Conservation (phyloP, 2,329 filamentous ascomycete genomes). For the Coniella lustricola region DNA sequence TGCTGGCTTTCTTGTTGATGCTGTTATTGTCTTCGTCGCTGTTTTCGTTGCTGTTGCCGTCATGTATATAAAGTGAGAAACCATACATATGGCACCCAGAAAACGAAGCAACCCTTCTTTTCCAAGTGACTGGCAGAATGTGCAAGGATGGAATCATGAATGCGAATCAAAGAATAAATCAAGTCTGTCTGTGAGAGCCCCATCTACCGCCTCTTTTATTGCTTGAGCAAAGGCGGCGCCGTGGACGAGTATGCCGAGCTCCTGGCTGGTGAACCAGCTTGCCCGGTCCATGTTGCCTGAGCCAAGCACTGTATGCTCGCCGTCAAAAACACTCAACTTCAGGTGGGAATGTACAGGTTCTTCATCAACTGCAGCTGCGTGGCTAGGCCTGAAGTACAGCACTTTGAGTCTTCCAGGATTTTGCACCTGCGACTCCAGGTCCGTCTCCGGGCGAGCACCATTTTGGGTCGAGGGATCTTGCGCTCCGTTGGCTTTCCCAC, state of each 20-base stretch:
- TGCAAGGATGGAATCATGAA: too few species aligned
- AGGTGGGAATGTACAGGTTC: slow-evolving; percentile 70
- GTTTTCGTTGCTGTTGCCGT: too few species aligned
- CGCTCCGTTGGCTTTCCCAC: background rate
- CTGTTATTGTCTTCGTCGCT: too few species aligned
- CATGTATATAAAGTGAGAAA: too few species aligned
- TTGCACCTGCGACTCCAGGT: slow-evolving; percentile 36
- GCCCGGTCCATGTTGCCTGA: slow-evolving; percentile 81
- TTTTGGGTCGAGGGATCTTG: slow-evolving; percentile 23
- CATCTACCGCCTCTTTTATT: slow-evolving; percentile 25
- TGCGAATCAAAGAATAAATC: slow-evolving; percentile 23
- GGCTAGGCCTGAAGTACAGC: slow-evolving; percentile 46
- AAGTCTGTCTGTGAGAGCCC: slow-evolving; percentile 28
- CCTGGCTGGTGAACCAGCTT: slow-evolving; percentile 82
- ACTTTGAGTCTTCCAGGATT: slow-evolving; percentile 46
- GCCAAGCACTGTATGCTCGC: slow-evolving; percentile 59
- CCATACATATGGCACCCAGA: too few species aligned
- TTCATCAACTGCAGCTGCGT: slow-evolving; percentile 26
- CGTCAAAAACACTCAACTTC: slow-evolving; percentile 70
- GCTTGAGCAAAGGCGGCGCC: slow-evolving; percentile 25
- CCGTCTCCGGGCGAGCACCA: slow-evolving; percentile 19
- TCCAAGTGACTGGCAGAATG: too few species aligned
- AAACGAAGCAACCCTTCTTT: too few species aligned
- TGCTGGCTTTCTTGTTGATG: too few species aligned
- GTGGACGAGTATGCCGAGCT: slow-evolving; percentile 61